Conservation (phyloP, 805 yeast genomes). For the Sugiyamaella qingdaonensis region DNA sequence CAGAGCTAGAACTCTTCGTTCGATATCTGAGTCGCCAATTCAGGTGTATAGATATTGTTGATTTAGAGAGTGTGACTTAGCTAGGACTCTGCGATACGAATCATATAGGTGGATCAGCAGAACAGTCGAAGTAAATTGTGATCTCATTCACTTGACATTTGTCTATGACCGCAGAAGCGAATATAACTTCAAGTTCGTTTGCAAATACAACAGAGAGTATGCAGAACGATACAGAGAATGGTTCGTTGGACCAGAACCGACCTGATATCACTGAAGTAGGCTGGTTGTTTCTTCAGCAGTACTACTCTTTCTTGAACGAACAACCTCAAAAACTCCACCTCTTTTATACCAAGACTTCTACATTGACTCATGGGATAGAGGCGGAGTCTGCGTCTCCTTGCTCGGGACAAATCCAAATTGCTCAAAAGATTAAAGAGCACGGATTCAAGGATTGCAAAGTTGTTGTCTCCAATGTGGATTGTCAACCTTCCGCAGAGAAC, state of each 20-base stretch:
- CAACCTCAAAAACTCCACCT: conserved; percentile 31
- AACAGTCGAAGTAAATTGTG: too few relatives aligned
- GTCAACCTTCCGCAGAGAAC: conserved; percentile 30
- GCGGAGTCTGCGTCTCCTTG: conserved; percentile 28
- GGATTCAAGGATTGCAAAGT: conserved; percentile 35
- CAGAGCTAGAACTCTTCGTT: too few relatives aligned
- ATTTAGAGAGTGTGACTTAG: too few relatives aligned
- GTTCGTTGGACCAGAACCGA: neutral
- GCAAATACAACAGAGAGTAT: neutral
- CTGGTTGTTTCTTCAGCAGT: conserved; percentile 38
- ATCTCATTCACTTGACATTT: too few relatives aligned
- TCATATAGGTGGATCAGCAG: too few relatives aligned
- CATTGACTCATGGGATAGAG: conserved; percentile 37
- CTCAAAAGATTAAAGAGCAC: conserved; percentile 28
- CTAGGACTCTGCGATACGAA: too few relatives aligned
- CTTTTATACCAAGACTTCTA: conserved; percentile 35
- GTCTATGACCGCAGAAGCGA: too few relatives aligned
- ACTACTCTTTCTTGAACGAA: conserved; percentile 34
- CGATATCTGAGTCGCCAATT: too few relatives aligned
- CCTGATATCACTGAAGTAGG: conserved; percentile 28
- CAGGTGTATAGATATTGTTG: too few relatives aligned
- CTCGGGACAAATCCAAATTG: conserved; percentile 33
- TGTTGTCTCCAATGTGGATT: conserved; percentile 35
- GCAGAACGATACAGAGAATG: neutral
- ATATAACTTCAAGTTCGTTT: neutral